Evolutionary conservation across 306 rosid species (phyloP).

Genomic region (Trifolium repens): DNA sequence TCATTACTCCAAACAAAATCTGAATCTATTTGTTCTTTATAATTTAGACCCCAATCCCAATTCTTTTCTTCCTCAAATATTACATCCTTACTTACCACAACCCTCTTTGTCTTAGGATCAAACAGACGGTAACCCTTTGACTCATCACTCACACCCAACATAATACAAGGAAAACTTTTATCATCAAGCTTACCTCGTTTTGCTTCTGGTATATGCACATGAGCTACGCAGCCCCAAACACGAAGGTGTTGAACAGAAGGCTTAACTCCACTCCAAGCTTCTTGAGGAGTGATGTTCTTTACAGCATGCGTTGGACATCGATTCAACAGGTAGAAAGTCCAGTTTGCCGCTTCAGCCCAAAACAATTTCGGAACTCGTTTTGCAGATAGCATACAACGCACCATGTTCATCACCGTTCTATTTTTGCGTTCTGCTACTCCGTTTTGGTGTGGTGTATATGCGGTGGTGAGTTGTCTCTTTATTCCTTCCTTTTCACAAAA

Average conservation of each 20-base stretch:
- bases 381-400: not conserved
- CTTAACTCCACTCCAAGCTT: not conserved
- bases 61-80: no score
- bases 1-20: no score
- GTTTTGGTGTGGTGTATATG: not conserved
- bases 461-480: not conserved
- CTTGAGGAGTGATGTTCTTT: not conserved
- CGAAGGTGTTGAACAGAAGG: not conserved
- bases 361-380: not conserved
- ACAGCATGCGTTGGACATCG: not conserved
- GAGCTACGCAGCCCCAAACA: not conserved
- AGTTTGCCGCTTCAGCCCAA: not conserved
- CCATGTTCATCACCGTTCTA: not conserved
- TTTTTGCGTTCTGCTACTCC: not conserved
- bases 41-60: no score
- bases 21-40: no score
- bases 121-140: not conserved
- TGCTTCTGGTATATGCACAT: not conserved
- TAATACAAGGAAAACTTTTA: not conserved
- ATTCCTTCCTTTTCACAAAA: not conserved
- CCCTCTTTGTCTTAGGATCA: not conserved
- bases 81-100: not conserved
- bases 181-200: not conserved
- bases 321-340: not conserved
- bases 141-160: not conserved